Conservation (phyloP, 495 filamentous ascomycete species). For the Annulohypoxylon bovei region DNA sequence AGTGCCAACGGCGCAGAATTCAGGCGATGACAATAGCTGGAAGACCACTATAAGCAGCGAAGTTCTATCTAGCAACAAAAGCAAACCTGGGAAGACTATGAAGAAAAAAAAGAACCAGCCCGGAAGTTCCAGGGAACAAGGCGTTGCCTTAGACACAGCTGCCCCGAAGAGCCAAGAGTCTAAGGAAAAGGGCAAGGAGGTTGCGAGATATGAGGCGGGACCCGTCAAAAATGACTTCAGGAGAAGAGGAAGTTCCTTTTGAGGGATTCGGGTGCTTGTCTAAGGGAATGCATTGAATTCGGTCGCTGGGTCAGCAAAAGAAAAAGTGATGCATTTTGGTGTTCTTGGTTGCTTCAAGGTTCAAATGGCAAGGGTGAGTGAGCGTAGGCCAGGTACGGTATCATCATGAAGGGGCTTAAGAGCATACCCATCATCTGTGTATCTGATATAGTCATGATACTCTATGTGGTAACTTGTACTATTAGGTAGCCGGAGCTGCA, state of each 20-base stretch:
- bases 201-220: constrained; percentile 32
- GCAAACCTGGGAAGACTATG: not conserved
- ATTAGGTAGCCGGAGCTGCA: constrained; percentile 15
- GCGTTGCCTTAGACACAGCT: not conserved
- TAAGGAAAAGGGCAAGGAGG: constrained; percentile 47
- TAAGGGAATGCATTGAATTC: not conserved
- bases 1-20: constrained; percentile 54
- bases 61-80: constrained; percentile 34
- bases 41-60: constrained; percentile 32
- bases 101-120: constrained; percentile 34
- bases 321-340: constrained; percentile 27
- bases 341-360: constrained; percentile 25
- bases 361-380: not conserved
- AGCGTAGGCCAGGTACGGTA: constrained; percentile 3
- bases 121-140: constrained; percentile 33
- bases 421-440: constrained; percentile 15
- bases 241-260: constrained; percentile 48
- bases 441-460: constrained; percentile 16
- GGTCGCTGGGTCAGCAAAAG: not conserved
- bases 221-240: constrained; percentile 4
- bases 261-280: constrained; percentile 2
- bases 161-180: constrained; percentile 24
- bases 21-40: constrained; percentile 50
- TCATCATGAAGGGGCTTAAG: not conserved
- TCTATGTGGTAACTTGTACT: constrained; percentile 21